Evolutionary conservation across 805 yeast genomes (phyloP).

Genomic region (Candida stauntonica): DNA sequence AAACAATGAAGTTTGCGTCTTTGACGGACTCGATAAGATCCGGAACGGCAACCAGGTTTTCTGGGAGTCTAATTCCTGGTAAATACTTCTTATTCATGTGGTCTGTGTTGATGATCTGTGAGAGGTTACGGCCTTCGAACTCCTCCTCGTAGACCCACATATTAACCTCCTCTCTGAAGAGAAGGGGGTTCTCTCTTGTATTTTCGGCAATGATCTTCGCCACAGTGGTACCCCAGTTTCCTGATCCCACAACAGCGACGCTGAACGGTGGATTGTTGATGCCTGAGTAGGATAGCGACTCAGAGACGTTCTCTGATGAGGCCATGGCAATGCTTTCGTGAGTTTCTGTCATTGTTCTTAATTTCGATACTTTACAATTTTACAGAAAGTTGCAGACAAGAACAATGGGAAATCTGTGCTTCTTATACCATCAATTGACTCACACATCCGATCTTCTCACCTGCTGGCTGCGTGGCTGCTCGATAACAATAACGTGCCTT

Average conservation of each 20-base stretch:
- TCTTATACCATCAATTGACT: too few species aligned
- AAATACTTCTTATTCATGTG: constrained; percentile 92
- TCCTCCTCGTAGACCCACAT: constrained; percentile 95
- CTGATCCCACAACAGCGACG: constrained; percentile 84
- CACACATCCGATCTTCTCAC: too few species aligned
- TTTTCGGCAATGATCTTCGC: constrained; percentile 93
- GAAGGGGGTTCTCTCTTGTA: constrained; percentile 58
- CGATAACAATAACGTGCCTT: too few species aligned
- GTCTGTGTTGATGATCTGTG: constrained; percentile 78
- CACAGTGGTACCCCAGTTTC: constrained; percentile 96
- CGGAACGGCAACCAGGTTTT: constrained; percentile 78
- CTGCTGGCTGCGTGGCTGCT: too few species aligned
- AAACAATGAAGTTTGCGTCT: constrained; percentile 78
- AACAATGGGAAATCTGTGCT: too few species aligned
- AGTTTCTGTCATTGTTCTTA: too few species aligned
- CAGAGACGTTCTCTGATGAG: background rate
- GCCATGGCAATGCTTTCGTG: too few species aligned
- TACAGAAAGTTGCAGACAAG: too few species aligned
- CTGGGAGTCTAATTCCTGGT: constrained; percentile 78
- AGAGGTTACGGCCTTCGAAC: constrained; percentile 68
- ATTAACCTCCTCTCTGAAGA: constrained; percentile 65
- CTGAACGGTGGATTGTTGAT: constrained; percentile 37
- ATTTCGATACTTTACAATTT: too few species aligned
- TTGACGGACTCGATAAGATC: constrained; percentile 65
- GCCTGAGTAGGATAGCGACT: constrained; percentile 16